Evolutionary conservation across 2,329 filamentous ascomycete species (phyloP).

Genomic region (Colletotrichum somersetense): DNA sequence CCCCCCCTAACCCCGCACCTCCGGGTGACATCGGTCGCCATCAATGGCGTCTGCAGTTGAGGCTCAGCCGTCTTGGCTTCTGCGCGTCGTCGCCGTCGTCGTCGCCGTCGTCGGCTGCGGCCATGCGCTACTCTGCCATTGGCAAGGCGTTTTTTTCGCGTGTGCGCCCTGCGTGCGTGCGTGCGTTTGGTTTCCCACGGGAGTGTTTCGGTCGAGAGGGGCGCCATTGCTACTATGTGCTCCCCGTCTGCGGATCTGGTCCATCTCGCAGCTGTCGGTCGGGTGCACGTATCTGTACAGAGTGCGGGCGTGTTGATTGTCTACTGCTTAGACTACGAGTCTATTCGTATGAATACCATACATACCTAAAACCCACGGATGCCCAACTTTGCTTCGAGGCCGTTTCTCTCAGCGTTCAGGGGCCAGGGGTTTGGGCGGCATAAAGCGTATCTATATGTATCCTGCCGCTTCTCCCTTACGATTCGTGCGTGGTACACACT

Average conservation of each 20-base stretch:
- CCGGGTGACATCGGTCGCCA: constrained; percentile 17
- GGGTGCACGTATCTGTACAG: neutral
- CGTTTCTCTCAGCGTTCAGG: neutral
- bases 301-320: neutral
- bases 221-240: neutral
- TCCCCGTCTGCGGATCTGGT: neutral
- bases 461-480: neutral
- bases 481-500: neutral
- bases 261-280: neutral
- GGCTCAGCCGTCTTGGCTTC: constrained; percentile 38
- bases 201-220: constrained; percentile 3
- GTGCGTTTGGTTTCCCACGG: neutral
- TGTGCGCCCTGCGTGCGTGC: neutral
- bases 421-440: neutral
- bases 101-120: neutral
- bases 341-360: no score
- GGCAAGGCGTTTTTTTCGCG: constrained; percentile 9
- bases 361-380: no score
- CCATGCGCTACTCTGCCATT: neutral
- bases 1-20: no score
- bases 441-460: neutral
- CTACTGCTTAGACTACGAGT: neutral
- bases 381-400: neutral
- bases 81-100: neutral
- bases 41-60: constrained; percentile 21